Evolutionary conservation across 1,284 basidiomycete species (phyloP).

Genomic region (Marasmius oreades): DNA sequence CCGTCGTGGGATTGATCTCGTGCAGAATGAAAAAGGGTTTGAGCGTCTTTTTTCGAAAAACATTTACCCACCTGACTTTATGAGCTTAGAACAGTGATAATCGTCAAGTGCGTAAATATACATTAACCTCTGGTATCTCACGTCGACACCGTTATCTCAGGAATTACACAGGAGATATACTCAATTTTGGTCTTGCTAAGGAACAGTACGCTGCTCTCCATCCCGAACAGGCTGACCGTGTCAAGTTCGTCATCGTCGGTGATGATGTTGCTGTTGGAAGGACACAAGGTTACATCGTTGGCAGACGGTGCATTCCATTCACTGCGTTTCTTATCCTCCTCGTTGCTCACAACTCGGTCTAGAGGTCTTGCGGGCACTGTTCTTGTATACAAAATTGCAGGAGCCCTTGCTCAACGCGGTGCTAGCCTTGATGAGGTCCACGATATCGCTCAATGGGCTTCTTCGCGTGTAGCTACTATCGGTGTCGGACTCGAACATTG

Average conservation of each 20-base stretch:
- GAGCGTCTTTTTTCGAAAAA: background rate
- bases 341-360: background rate
- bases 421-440: slow-evolving; percentile 75
- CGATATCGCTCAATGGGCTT: slow-evolving; percentile 63
- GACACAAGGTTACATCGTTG: slow-evolving; percentile 77
- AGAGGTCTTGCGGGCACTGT: slow-evolving; percentile 89
- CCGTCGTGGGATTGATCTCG: slow-evolving; percentile 72
- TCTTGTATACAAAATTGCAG: slow-evolving; percentile 90
- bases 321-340: background rate
- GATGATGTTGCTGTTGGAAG: slow-evolving; percentile 90
- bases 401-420: slow-evolving; percentile 75
- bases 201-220: slow-evolving; percentile 79
- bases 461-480: slow-evolving; percentile 72
- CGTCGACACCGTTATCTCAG: slow-evolving; percentile 32
- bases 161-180: slow-evolving; percentile 87
- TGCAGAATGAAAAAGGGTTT: slow-evolving; percentile 79
- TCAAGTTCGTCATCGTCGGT: slow-evolving; percentile 84
- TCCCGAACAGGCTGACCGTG: slow-evolving; percentile 60
- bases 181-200: slow-evolving; percentile 91
- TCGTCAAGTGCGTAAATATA: slow-evolving; percentile 89
- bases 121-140: background rate
- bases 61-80: background rate
- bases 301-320: slow-evolving; percentile 52
- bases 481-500: slow-evolving; percentile 93
- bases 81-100: slow-evolving; percentile 64